Percentiles rank a stretch among this genome's conserved stretches.
These are phyloP conservation scores for Rhodotorula taiwanensis DNA, from an alignment of 768 basidiomycete genomes.

Conservation along the genomic window DNA sequence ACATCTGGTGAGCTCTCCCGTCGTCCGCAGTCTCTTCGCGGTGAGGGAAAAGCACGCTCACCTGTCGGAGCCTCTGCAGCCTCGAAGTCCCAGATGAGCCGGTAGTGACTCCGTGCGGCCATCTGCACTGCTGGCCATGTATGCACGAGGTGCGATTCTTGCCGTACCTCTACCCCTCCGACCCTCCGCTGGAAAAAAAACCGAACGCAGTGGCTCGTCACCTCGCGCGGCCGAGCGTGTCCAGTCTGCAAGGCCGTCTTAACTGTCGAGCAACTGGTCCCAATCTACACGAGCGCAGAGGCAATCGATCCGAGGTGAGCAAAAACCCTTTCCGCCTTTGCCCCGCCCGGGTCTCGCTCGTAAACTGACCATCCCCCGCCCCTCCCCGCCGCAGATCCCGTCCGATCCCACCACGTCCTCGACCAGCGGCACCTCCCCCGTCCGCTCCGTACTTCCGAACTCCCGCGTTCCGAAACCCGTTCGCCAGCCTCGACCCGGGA, in stretches of 20 bases:
- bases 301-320: constrained; percentile 14
- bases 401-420: constrained; percentile 17
- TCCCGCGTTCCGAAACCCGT: not conserved
- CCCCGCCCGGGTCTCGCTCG: not conserved
- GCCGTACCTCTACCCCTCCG: not conserved
- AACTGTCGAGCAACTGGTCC: constrained; percentile 2
- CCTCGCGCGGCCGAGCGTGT: constrained; percentile 6
- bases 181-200: no score
- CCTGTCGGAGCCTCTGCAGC: not conserved
- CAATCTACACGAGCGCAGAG: constrained; percentile 13
- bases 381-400: not conserved
- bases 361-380: not conserved
- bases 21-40: not conserved
- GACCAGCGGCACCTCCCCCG: not conserved
- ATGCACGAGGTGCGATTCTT: constrained; percentile 9
- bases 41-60: no score
- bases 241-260: constrained; percentile 14
- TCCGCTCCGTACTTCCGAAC: not conserved
- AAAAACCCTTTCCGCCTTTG: not conserved
- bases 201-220: constrained; percentile 27
- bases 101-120: constrained; percentile 20
- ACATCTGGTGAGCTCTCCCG: not conserved
- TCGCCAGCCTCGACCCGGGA: not conserved
- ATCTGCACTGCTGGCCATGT: constrained; percentile 22
- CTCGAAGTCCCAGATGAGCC: constrained; percentile 15